Evolutionary conservation across 805 yeast genomes (phyloP).

Genomic region (Starmera quercuum): DNA sequence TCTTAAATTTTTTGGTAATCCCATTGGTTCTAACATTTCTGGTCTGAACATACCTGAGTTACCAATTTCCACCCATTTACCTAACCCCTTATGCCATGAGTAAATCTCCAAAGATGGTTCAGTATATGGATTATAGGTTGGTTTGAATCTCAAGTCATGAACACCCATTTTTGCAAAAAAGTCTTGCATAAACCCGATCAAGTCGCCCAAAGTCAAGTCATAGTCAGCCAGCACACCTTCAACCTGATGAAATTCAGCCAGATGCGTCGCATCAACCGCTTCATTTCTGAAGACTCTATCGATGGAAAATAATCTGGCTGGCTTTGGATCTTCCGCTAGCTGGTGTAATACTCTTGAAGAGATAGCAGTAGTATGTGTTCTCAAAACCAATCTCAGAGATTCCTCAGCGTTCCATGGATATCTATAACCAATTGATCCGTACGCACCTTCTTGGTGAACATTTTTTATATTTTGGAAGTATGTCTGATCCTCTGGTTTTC

Average conservation of each 20-base stretch:
- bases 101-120: slow-evolving; percentile 98
- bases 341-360: slow-evolving; percentile 83
- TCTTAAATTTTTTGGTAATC: slow-evolving; percentile 87
- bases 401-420: slow-evolving; percentile 95
- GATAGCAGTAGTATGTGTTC: slow-evolving; percentile 97
- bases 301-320: slow-evolving; percentile 87
- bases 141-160: slow-evolving; percentile 88
- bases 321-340: slow-evolving; percentile 82
- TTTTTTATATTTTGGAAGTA: slow-evolving; percentile 72
- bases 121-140: slow-evolving; percentile 98
- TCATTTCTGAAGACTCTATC: slow-evolving; percentile 99
- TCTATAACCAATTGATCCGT: slow-evolving; percentile 95
- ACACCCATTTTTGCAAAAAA: slow-evolving; percentile 98
- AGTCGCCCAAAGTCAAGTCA: slow-evolving; percentile 87
- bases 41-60: slow-evolving; percentile 99
- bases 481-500: slow-evolving; percentile 70
- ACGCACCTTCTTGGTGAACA: slow-evolving; percentile 86
- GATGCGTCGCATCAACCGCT: slow-evolving; percentile 98
- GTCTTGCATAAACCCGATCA: slow-evolving; percentile 97
- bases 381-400: slow-evolving; percentile 81
- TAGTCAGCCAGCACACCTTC: slow-evolving; percentile 99
- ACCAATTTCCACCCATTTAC: slow-evolving; percentile 98
- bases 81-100: slow-evolving; percentile 91
- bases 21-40: slow-evolving; percentile 98
- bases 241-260: slow-evolving; percentile 98